Evolutionary conservation across 2,329 filamentous ascomycete species (phyloP).

Genomic region (Colletotrichum sp.): DNA sequence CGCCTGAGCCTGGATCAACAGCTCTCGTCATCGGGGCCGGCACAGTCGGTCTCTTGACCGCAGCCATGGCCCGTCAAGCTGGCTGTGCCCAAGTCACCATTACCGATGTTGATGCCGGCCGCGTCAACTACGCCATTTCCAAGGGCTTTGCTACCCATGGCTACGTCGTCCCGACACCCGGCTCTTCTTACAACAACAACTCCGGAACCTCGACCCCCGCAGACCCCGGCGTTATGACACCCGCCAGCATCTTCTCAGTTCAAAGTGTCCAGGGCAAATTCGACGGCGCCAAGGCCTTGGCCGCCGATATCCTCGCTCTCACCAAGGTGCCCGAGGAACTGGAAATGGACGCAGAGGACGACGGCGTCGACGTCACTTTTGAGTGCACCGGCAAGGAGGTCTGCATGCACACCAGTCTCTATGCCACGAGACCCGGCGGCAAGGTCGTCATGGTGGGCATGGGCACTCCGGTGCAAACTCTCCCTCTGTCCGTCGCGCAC

Average conservation of each 20-base stretch:
- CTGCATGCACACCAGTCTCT: slow-evolving; percentile 78
- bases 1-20: slow-evolving; percentile 55
- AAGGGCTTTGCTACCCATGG: slow-evolving; percentile 66
- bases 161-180: slow-evolving; percentile 55
- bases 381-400: slow-evolving; percentile 80
- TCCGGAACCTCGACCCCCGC: slow-evolving; percentile 55
- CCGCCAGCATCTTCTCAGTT: slow-evolving; percentile 48
- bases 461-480: slow-evolving; percentile 77
- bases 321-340: slow-evolving; percentile 32
- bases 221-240: slow-evolving; percentile 44
- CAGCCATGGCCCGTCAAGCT: slow-evolving; percentile 65
- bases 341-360: slow-evolving; percentile 55
- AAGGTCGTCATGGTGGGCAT: slow-evolving; percentile 80
- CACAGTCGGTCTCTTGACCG: slow-evolving; percentile 66
- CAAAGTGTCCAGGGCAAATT: slow-evolving; percentile 55
- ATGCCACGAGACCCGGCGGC: slow-evolving; percentile 72
- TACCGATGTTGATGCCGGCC: slow-evolving; percentile 63
- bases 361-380: slow-evolving; percentile 72
- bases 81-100: slow-evolving; percentile 65
- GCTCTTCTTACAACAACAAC: slow-evolving; percentile 42
- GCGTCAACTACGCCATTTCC: slow-evolving; percentile 63
- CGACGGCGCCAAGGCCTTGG: slow-evolving; percentile 54
- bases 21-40: slow-evolving; percentile 70
- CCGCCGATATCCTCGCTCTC: slow-evolving; percentile 52
- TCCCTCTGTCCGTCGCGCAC: slow-evolving; percentile 75